Percentiles rank a stretch among this genome's conserved stretches.
These are phyloP conservation scores for Arbutus unedo DNA, from an alignment of 148 eudicot species.

Conservation along the genomic window DNA sequence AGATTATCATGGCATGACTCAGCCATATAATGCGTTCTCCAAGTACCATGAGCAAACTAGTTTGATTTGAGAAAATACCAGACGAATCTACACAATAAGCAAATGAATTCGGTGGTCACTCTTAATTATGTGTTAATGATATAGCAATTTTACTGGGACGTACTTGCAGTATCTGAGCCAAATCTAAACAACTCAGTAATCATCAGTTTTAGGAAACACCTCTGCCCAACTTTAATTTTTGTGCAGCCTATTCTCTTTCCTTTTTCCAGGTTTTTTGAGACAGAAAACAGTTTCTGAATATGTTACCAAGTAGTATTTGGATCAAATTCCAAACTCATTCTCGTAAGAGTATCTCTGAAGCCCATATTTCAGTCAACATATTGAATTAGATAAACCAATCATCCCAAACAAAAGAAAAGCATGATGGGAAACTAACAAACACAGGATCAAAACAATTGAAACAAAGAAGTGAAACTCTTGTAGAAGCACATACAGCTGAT, in stretches of 20 bases:
- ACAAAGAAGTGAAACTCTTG: neutral
- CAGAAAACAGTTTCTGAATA: neutral
- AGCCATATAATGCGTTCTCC: neutral
- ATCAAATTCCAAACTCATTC: neutral
- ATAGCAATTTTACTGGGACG: neutral
- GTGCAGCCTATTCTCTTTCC: neutral
- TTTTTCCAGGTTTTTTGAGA: neutral
- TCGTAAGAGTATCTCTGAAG: neutral
- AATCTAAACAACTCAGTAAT: neutral
- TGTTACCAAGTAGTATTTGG: neutral
- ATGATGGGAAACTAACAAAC: neutral
- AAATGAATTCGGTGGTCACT: neutral
- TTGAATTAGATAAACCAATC: neutral
- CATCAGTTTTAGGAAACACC: neutral
- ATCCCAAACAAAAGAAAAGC: slow-evolving; percentile 10
- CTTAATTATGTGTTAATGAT: neutral
- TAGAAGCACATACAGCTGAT: slow-evolving; percentile 62
- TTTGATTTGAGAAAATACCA: too few relatives aligned
- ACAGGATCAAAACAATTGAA: neutral
- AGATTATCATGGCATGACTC: neutral
- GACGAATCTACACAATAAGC: neutral
- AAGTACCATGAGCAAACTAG: neutral
- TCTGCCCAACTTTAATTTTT: neutral
- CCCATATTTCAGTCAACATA: neutral
- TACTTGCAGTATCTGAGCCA: neutral